Evolutionary conservation across 176 grass and related monocot genomes (phyloP).

Genomic region (Lolium rigidum): DNA sequence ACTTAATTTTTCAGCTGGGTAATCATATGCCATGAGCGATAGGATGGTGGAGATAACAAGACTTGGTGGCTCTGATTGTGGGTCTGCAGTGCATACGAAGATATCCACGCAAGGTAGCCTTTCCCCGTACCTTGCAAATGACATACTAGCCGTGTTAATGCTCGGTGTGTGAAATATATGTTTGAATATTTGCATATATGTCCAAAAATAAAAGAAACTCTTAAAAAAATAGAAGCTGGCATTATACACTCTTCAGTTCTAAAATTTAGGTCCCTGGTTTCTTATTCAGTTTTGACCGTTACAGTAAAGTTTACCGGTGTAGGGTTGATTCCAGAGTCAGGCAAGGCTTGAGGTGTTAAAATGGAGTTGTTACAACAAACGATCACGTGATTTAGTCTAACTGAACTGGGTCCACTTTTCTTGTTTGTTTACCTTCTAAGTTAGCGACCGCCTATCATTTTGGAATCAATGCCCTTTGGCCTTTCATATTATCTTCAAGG

Average conservation of each 20-base stretch:
- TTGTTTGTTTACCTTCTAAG: neutral
- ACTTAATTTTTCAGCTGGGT: constrained; percentile 61
- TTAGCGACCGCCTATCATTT: neutral
- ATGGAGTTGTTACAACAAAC: neutral
- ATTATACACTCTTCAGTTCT: neutral
- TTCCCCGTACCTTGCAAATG: constrained; percentile 49
- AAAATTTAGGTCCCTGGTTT: neutral
- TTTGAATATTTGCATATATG: neutral
- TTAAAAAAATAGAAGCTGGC: no score
- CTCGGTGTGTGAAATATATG: neutral
- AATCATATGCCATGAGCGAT: constrained; percentile 75
- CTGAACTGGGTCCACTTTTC: neutral
- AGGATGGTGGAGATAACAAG: constrained; percentile 69
- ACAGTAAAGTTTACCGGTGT: no score
- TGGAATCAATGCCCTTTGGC: neutral
- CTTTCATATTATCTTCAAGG: neutral
- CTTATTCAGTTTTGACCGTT: neutral
- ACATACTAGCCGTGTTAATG: neutral
- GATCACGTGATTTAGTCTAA: neutral
- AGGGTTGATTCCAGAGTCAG: neutral
- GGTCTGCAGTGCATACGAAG: constrained; percentile 81
- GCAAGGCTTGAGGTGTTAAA: neutral
- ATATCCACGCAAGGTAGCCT: constrained; percentile 66
- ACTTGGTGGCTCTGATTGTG: constrained; percentile 61
- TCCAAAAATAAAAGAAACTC: neutral